Evolutionary conservation across 108 stramenopile species (phyloP), one percentile per base, ranked within the genome.

Genomic region (Seminavis robusta): DNA sequence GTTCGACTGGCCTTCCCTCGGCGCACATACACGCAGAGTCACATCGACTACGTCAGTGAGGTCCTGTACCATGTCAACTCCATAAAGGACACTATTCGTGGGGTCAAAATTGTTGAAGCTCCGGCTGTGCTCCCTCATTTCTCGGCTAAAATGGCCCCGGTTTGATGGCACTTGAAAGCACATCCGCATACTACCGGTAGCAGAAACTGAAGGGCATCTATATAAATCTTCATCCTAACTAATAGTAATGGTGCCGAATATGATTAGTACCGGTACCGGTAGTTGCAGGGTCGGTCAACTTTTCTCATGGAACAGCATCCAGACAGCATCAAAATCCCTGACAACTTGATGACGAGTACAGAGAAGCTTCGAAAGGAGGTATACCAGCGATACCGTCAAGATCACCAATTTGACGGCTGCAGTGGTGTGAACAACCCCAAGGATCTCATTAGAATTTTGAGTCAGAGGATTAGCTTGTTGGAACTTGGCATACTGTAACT

Each of bases 331-430:
- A 16, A 20, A 52, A 4, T 21, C 19, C 26, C 29, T 57, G 6
- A 29, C 57, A 1, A 46, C 1, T 33, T 63, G 13, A 32, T 60
- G 19, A 26, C 32, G 2, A 62, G 63, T 6, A 21, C 69, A 1
- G 56, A 71, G 11, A 6, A 4, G 20, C 56, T 51, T 21, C 55
- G 60, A 2, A 45, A 65, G 26, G 38, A 74, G 39, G 53, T 81
- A 1, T 76, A 70, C 50, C 9, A 59, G n/a, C 67, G 59, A 43
- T 81, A 81, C 63, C 26, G 39, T 4, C 45, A 52, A 9, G 63
- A 81, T 29, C 75, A 77, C 34, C 61, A 64, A 20, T 81, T 76
- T 44, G 46, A 63, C 32, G 74, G 80, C 28, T 81, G 77, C 31
- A 51, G 41, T 46, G 62, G 53, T 5, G 42, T 63, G 19, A 52